These are phyloP conservation scores for Pilasporangium apinafurcum DNA, from an alignment of 352 stramenopile genomes.

Conservation along the genomic window DNA sequence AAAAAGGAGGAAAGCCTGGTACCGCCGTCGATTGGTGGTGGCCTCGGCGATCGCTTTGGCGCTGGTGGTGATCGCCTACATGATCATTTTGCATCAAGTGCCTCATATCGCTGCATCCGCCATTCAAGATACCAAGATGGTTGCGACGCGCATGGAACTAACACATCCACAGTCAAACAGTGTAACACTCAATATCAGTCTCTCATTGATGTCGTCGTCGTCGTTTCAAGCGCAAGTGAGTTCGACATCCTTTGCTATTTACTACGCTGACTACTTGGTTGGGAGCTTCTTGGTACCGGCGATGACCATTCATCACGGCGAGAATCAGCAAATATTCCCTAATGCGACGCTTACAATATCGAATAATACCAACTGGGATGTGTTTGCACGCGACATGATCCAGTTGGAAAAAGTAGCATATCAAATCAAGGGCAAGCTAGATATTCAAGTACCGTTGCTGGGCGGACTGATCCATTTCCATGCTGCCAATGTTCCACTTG, in stretches of 20 bases:
- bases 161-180: slow-evolving; percentile 19
- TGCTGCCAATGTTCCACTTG: slow-evolving; percentile 30
- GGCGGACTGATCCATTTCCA: slow-evolving; percentile 43
- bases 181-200: slow-evolving; percentile 41
- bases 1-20: too few species aligned
- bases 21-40: too few species aligned
- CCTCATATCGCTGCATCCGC: slow-evolving; percentile 41
- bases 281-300: slow-evolving; percentile 34
- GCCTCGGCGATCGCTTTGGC: slow-evolving; percentile 3
- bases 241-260: slow-evolving; percentile 39
- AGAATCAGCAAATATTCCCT: slow-evolving; percentile 36
- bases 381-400: slow-evolving; percentile 70
- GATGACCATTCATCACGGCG: slow-evolving; percentile 47
- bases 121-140: slow-evolving; percentile 55
- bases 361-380: slow-evolving; percentile 51
- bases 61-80: slow-evolving; percentile 24
- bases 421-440: slow-evolving; percentile 38
- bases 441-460: slow-evolving; percentile 45
- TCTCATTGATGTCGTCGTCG: slow-evolving; percentile 46
- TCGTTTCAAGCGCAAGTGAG: slow-evolving; percentile 40
- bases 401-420: slow-evolving; percentile 28
- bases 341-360: slow-evolving; percentile 47
- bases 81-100: slow-evolving; percentile 46
- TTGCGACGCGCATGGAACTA: slow-evolving; percentile 52
- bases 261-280: slow-evolving; percentile 26